Percentiles rank a stretch among this genome's conserved stretches.
phyloP scores from a whole-genome alignment of 2,329 filamentous ascomycete species.

The Colletotrichum orchidophilum region DNA sequence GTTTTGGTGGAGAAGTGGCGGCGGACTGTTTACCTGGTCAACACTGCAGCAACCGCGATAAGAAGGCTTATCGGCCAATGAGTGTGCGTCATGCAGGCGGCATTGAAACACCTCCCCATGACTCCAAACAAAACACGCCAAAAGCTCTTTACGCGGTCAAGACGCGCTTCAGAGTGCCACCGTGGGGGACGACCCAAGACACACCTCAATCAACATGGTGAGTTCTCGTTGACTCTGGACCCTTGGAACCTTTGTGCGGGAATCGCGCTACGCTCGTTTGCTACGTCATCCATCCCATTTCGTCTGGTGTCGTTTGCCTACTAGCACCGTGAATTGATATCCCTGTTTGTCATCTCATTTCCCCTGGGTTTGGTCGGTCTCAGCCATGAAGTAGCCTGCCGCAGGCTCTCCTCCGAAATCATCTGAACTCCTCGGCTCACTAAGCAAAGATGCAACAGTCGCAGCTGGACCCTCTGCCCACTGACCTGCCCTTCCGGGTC shows the following conservation, averaged over 20 bases:
- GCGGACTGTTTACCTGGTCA: conserved; percentile 23
- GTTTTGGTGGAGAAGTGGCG: not conserved
- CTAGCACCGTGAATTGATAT: conserved; percentile 22
- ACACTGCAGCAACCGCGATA: conserved; percentile 30
- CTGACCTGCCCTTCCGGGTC: conserved; percentile 89
- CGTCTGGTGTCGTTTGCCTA: conserved; percentile 6
- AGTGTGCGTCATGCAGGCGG: conserved; percentile 7
- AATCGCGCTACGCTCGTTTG: not conserved
- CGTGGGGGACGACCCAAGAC: conserved; percentile 3
- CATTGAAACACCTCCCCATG: conserved; percentile 9
- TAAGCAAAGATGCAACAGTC: conserved; percentile 70
- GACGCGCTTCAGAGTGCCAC: conserved; percentile 24
- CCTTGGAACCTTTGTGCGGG: conserved; percentile 17
- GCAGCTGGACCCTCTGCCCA: conserved; percentile 87
- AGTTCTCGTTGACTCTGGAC: conserved; percentile 18
- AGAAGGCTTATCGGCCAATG: conserved; percentile 32
- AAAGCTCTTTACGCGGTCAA: conserved; percentile 35
- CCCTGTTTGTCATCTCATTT: conserved; percentile 26
- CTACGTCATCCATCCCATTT: conserved; percentile 10
- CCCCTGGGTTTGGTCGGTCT: conserved; percentile 7
- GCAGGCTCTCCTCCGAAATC: conserved; percentile 6
- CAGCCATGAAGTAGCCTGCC: conserved; percentile 16
- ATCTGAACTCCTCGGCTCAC: conserved; percentile 21
- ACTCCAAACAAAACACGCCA: conserved; percentile 19
- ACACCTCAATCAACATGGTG: conserved; percentile 8